These are phyloP conservation scores for Epichloe scottii DNA, from an alignment of 2,329 filamentous ascomycete genomes.

Conservation along the genomic window DNA sequence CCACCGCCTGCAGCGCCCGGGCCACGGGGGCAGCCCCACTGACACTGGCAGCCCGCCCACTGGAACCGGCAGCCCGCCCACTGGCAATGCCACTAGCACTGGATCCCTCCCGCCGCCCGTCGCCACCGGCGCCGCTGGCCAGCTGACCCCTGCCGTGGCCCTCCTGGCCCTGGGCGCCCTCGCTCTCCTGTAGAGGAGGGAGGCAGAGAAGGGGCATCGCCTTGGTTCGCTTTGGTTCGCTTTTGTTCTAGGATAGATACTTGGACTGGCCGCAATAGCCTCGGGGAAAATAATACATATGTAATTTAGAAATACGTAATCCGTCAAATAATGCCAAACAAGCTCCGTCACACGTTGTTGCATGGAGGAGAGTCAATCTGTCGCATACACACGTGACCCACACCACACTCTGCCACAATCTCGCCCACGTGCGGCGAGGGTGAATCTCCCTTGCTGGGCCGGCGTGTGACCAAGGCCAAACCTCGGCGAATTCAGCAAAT, in stretches of 20 bases:
- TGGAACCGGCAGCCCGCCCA: not conserved
- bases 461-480: no score
- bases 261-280: not conserved
- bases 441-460: no score
- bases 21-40: not conserved
- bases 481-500: no score
- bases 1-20: constrained; percentile 9
- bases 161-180: constrained; percentile 14
- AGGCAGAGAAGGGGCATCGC: not conserved
- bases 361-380: no score
- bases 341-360: no score
- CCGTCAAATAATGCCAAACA: no score
- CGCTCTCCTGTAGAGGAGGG: constrained; percentile 12
- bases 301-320: constrained; percentile 14
- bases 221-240: not conserved
- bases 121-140: constrained; percentile 11
- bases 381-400: no score
- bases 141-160: constrained; percentile 11
- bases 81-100: no score
- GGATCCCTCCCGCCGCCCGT: not conserved
- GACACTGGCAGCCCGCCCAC: not conserved
- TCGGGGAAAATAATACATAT: constrained; percentile 18
- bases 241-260: not conserved
- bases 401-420: no score
- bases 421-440: no score